A percentile compares a stretch with the other conserved stretches of the same genome.
Evolutionary conservation across 2,329 filamentous ascomycete species (phyloP).

Genomic region (Madurella fahalii): DNA sequence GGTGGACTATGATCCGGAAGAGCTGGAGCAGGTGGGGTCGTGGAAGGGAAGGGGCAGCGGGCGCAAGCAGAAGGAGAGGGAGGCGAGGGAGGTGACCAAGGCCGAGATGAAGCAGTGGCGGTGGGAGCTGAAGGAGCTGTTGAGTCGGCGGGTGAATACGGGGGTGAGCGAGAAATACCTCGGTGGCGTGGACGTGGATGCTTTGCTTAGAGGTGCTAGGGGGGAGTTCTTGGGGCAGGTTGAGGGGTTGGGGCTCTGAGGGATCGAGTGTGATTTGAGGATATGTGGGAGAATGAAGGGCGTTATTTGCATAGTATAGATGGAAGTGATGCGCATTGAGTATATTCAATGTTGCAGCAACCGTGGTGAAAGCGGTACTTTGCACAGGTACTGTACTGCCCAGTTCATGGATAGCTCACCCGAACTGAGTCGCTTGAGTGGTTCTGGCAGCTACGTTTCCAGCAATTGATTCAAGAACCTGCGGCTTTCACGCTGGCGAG

Average conservation of each 20-base stretch:
- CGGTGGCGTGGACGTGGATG: constrained; percentile 71
- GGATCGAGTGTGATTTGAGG: neutral
- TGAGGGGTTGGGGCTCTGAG: constrained; percentile 39
- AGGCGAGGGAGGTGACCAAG: constrained; percentile 64
- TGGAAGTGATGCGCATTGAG: too few species aligned
- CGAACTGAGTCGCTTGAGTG: too few species aligned
- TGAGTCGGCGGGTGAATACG: constrained; percentile 73
- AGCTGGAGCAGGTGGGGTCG: constrained; percentile 63
- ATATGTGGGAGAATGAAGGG: too few species aligned
- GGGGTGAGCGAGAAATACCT: constrained; percentile 87
- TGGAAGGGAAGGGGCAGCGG: constrained; percentile 67
- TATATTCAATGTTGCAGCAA: too few species aligned
- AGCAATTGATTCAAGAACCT: too few species aligned
- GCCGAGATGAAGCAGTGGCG: constrained; percentile 66
- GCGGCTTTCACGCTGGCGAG: too few species aligned
- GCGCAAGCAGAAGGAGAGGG: constrained; percentile 69
- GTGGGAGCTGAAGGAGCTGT: constrained; percentile 66
- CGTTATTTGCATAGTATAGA: too few species aligned
- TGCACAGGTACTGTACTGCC: too few species aligned
- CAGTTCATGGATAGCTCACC: too few species aligned
- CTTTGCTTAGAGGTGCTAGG: constrained; percentile 61
- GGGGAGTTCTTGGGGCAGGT: constrained; percentile 62
- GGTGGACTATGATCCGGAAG: constrained; percentile 88
- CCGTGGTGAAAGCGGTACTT: too few species aligned
- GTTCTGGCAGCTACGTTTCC: too few species aligned